Percentiles rank a stretch among this genome's conserved stretches.
Conservation (phyloP, 2,329 filamentous ascomycete species). For the Drechslerella coelobrocha region DNA sequence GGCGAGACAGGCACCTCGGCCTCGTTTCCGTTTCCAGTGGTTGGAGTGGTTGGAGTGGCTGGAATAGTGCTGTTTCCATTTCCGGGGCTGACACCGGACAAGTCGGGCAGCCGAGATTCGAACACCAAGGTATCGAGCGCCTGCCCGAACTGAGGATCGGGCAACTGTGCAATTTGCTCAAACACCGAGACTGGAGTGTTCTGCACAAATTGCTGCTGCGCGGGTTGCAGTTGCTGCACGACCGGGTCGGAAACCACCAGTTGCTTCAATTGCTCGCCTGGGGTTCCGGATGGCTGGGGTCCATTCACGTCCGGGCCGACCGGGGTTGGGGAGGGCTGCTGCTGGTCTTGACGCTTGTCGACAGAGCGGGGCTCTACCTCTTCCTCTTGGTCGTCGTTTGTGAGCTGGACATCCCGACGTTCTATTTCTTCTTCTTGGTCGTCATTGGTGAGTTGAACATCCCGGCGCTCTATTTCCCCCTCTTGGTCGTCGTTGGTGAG, state of each 20-base stretch:
- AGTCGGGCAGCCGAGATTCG: conserved; percentile 2
- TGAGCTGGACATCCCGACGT: too few relatives aligned
- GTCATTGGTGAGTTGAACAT: too few relatives aligned
- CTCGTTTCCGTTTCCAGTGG: not conserved
- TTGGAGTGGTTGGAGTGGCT: not conserved
- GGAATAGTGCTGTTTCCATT: not conserved
- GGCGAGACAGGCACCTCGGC: conserved; percentile 1
- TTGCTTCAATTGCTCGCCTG: not conserved
- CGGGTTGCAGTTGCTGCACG: not conserved
- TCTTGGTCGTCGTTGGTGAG: too few relatives aligned
- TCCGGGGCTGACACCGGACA: not conserved
- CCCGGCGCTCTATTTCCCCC: too few relatives aligned
- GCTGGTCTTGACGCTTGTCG: too few relatives aligned
- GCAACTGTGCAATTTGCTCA: conserved; percentile 25
- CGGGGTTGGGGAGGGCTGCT: too few relatives aligned
- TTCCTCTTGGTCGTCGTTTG: too few relatives aligned
- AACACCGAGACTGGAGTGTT: conserved; percentile 16
- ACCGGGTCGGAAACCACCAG: not conserved
- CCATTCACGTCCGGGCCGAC: too few relatives aligned
- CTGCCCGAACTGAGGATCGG: conserved; percentile 11
- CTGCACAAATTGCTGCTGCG: conserved; percentile 17
- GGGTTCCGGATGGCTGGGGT: not conserved
- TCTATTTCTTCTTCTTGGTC: too few relatives aligned
- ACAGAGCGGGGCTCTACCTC: too few relatives aligned
- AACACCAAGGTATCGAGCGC: conserved; percentile 19